Percentiles rank a stretch among this genome's conserved stretches.
Evolutionary conservation across 805 yeast species (phyloP).

Genomic region (Candida ulmi): DNA sequence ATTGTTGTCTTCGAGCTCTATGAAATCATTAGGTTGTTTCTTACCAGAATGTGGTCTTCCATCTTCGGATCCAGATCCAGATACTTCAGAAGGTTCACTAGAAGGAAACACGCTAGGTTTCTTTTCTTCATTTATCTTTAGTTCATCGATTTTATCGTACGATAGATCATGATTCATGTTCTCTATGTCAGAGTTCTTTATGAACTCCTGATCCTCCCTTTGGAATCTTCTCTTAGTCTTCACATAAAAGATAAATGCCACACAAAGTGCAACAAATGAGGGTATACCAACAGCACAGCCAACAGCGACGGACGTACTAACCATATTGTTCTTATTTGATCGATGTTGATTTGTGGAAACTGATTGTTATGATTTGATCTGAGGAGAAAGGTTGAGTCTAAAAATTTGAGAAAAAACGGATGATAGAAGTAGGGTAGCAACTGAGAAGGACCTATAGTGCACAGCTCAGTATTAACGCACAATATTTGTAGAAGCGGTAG

Average conservation of each 20-base stretch:
- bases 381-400: no score
- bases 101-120: neutral
- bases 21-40: constrained; percentile 1
- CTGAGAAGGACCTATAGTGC: no score
- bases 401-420: no score
- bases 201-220: constrained; percentile 29
- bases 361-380: no score
- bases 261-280: constrained; percentile 30
- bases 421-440: no score
- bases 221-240: constrained; percentile 32
- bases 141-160: constrained; percentile 24
- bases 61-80: constrained; percentile 5
- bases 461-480: no score
- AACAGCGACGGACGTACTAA: constrained; percentile 32
- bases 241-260: constrained; percentile 31
- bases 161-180: constrained; percentile 31
- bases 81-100: constrained; percentile 6
- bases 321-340: no score
- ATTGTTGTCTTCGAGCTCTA: constrained; percentile 1
- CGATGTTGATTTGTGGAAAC: no score
- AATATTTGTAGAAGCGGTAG: no score
- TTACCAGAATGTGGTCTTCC: constrained; percentile 2
- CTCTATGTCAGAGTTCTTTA: constrained; percentile 27
- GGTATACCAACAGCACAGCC: constrained; percentile 53
- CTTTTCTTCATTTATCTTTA: constrained; percentile 10